phyloP scores from a whole-genome alignment of 176 grass and related monocot species.

The Phoenix roebelenii region DNA sequence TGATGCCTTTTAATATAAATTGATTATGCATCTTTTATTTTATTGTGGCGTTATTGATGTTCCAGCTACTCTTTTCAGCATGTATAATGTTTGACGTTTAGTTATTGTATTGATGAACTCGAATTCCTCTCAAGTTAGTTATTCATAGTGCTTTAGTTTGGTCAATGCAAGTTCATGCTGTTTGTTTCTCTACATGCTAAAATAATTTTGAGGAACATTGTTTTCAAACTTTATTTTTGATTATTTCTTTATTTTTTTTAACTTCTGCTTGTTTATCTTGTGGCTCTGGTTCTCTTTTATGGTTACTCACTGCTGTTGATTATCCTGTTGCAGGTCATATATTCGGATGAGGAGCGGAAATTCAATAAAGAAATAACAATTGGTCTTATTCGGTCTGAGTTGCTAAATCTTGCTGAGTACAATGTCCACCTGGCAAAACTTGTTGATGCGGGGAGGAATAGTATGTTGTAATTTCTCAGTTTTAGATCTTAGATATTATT shows the following conservation, averaged over 20 bases:
- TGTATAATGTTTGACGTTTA: too few species aligned
- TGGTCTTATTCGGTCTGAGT: slow-evolving; percentile 76
- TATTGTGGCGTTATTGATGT: too few species aligned
- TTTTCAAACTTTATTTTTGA: too few species aligned
- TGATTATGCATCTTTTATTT: too few species aligned
- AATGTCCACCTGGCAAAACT: slow-evolving; percentile 84
- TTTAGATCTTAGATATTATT: not conserved
- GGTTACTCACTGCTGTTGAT: not conserved
- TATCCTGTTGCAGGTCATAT: slow-evolving; percentile 57
- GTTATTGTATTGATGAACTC: too few species aligned
- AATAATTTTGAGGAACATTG: too few species aligned
- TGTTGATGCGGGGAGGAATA: slow-evolving; percentile 85
- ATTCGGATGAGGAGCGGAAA: slow-evolving; percentile 82
- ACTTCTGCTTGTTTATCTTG: not conserved
- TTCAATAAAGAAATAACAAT: slow-evolving; percentile 69
- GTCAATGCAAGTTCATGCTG: too few species aligned
- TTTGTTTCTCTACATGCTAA: too few species aligned
- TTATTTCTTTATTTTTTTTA: slow-evolving; percentile 24
- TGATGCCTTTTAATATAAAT: too few species aligned
- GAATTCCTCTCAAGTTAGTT: too few species aligned
- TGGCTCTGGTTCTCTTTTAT: not conserved
- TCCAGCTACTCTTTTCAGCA: too few species aligned
- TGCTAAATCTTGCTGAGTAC: slow-evolving; percentile 83
- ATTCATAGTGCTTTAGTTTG: too few species aligned
- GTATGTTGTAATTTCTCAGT: slow-evolving; percentile 46